Conservation (phyloP, 2,329 filamentous ascomycete genomes). For the Scedosporium dehoogii region DNA sequence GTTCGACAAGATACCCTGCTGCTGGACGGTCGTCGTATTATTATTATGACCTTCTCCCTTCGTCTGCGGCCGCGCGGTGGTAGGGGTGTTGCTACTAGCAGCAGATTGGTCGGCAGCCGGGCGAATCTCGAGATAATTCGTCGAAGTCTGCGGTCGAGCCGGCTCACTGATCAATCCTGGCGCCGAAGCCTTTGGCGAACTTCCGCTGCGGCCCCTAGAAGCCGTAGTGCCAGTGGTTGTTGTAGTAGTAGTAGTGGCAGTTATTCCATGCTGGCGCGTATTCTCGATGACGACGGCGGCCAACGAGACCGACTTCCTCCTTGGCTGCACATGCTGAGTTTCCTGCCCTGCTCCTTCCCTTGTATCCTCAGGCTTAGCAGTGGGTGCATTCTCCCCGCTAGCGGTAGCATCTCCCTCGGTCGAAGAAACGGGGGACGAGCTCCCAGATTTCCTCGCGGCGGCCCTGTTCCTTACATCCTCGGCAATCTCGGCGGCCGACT, state of each 20-base stretch:
- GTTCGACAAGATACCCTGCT: slow-evolving; percentile 8
- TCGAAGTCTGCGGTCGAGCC: slow-evolving; percentile 47
- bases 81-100: neutral
- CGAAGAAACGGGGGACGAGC: slow-evolving; percentile 21
- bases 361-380: neutral
- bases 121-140: slow-evolving; percentile 37
- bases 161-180: slow-evolving; percentile 42
- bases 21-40: no score
- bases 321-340: neutral
- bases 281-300: slow-evolving; percentile 1
- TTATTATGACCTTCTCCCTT: neutral
- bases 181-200: slow-evolving; percentile 23
- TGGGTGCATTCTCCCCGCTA: neutral
- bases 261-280: slow-evolving; percentile 21
- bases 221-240: slow-evolving; percentile 14
- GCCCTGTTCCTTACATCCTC: slow-evolving; percentile 43
- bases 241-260: slow-evolving; percentile 14
- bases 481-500: slow-evolving; percentile 45
- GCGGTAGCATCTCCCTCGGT: slow-evolving; percentile 12
- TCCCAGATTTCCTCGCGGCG: slow-evolving; percentile 19
- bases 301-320: slow-evolving; percentile 8
- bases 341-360: neutral
- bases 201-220: neutral
- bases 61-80: neutral
- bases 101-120: slow-evolving; percentile 19